phyloP scores from a whole-genome alignment of 768 basidiomycete genomes.

The Tricholoma saponaceum region DNA sequence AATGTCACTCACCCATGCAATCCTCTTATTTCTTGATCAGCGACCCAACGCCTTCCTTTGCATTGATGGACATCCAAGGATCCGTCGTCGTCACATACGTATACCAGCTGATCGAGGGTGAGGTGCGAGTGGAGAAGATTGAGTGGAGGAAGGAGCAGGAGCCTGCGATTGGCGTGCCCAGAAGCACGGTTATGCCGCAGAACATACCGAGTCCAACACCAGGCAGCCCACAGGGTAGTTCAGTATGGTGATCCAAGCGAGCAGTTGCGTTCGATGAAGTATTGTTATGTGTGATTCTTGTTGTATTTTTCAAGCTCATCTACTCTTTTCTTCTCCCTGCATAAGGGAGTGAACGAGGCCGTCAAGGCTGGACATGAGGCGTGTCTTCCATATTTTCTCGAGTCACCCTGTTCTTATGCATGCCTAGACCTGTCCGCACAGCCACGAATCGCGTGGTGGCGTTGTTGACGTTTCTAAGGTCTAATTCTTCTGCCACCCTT shows the following conservation, averaged over 20 bases:
- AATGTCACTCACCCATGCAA: background rate
- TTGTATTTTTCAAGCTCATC: background rate
- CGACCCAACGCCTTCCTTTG: constrained; percentile 90
- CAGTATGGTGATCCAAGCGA: constrained; percentile 9
- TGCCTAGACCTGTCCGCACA: background rate
- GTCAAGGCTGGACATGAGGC: background rate
- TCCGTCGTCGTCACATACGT: constrained; percentile 96
- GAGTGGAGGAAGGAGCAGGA: constrained; percentile 70
- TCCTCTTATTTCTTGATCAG: constrained; percentile 33
- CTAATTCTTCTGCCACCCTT: background rate
- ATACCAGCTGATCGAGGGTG: constrained; percentile 90
- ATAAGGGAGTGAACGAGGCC: background rate
- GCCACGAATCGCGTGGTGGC: background rate
- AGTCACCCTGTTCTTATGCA: background rate
- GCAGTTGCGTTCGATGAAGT: background rate
- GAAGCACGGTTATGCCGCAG: constrained; percentile 46
- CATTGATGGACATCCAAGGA: constrained; percentile 97
- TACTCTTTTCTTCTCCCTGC: background rate
- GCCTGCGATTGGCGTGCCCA: constrained; percentile 30
- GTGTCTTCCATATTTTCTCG: background rate
- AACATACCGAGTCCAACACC: constrained; percentile 39
- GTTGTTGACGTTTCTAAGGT: background rate
- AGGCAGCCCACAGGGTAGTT: constrained; percentile 16
- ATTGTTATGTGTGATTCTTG: background rate
- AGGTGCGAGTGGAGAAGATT: constrained; percentile 90